Evolutionary conservation across 208 protist genomes (phyloP).

Genomic region (Blechomonas ayalai): DNA sequence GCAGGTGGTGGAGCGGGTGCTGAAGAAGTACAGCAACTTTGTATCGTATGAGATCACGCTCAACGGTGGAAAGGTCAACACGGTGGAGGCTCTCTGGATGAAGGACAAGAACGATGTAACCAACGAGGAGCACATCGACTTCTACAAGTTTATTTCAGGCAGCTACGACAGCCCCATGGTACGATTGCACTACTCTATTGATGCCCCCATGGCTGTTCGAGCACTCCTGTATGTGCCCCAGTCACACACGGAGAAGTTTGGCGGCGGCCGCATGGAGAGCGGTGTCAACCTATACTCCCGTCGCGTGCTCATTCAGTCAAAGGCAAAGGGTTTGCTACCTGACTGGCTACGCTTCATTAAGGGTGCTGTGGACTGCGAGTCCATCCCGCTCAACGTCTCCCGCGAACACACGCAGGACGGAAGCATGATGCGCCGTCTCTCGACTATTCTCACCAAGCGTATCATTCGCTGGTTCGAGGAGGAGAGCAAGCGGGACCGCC

Average conservation of each 20-base stretch:
- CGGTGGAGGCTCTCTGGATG: conserved; percentile 95
- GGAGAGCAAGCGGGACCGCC: conserved; percentile 87
- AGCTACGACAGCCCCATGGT: conserved; percentile 92
- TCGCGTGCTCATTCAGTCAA: conserved; percentile 95
- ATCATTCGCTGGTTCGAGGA: conserved; percentile 89
- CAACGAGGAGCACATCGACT: conserved; percentile 94
- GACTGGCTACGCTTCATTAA: conserved; percentile 96
- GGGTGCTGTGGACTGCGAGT: conserved; percentile 97
- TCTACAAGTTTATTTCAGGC: conserved; percentile 95
- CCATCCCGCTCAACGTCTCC: conserved; percentile 97
- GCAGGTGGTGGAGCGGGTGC: conserved; percentile 89
- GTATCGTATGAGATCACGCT: conserved; percentile 95
- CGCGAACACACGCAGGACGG: conserved; percentile 97
- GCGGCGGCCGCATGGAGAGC: conserved; percentile 92
- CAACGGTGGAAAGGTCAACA: conserved; percentile 94
- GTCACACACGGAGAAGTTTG: conserved; percentile 96
- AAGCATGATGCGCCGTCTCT: conserved; percentile 90
- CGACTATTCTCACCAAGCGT: conserved; percentile 88
- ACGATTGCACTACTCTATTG: conserved; percentile 93
- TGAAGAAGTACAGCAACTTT: conserved; percentile 98
- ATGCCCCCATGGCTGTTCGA: conserved; percentile 93
- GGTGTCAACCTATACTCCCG: conserved; percentile 94
- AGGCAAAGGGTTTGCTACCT: conserved; percentile 93
- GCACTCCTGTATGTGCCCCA: conserved; percentile 95
- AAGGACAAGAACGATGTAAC: conserved; percentile 89